Conservation (phyloP, 164 flowering plant species). For the Annona squamosa region DNA sequence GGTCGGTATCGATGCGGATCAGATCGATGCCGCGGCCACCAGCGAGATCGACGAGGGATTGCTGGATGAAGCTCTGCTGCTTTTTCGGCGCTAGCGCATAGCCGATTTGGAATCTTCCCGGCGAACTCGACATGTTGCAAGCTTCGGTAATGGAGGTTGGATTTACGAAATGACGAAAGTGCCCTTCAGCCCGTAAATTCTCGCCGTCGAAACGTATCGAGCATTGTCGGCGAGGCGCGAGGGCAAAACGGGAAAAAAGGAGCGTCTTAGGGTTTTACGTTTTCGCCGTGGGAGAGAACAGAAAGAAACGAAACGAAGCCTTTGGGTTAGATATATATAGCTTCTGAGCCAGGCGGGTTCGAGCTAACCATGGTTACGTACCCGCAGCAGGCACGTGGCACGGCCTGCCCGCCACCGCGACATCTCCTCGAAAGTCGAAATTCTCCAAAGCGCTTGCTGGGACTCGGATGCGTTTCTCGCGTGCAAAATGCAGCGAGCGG, state of each 20-base stretch:
- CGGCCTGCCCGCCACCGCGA: too few relatives aligned
- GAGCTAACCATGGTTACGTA: neutral
- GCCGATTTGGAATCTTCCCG: conserved; percentile 26
- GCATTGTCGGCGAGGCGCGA: neutral
- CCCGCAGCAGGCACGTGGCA: too few relatives aligned
- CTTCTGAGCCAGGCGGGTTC: neutral
- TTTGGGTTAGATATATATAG: neutral
- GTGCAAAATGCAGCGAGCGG: too few relatives aligned
- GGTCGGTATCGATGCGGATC: conserved; percentile 25
- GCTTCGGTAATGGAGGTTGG: neutral
- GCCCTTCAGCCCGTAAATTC: neutral
- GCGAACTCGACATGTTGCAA: conserved; percentile 13
- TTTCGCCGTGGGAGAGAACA: neutral
- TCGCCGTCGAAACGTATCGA: neutral
- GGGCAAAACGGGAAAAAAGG: neutral
- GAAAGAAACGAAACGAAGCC: neutral
- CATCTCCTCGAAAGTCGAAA: too few relatives aligned
- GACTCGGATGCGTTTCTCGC: too few relatives aligned
- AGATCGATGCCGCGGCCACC: conserved; percentile 33
- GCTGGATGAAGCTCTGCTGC: conserved; percentile 36
- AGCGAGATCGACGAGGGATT: conserved; percentile 26
- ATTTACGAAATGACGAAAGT: neutral
- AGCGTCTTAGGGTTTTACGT: neutral
- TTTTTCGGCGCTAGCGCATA: conserved; percentile 40
- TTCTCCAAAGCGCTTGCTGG: too few relatives aligned